These are phyloP conservation scores for Heritiera fomes DNA, from an alignment of 345 rosid genomes.

Conservation along the genomic window DNA sequence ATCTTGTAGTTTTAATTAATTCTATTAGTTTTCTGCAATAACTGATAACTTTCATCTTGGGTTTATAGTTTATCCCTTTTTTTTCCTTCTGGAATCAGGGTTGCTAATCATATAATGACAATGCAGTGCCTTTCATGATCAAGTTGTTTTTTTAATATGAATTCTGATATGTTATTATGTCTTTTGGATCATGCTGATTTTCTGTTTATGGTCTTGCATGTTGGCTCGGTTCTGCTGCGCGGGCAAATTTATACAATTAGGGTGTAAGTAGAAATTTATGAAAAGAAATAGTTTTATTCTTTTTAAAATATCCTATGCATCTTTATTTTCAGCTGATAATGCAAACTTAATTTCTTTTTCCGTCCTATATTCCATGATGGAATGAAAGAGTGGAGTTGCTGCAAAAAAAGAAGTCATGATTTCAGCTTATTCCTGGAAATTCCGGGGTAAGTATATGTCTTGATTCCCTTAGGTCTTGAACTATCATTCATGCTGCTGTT, in stretches of 20 bases:
- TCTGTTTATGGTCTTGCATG: constrained; percentile 21
- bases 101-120: neutral
- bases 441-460: constrained; percentile 64
- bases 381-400: constrained; percentile 98
- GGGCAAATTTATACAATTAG: constrained; percentile 37
- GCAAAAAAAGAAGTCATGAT: constrained; percentile 94
- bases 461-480: neutral
- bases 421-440: constrained; percentile 78
- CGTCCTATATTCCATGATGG: constrained; percentile 95
- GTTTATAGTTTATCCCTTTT: no score
- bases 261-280: constrained; percentile 59
- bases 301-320: neutral
- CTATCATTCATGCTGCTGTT: neutral
- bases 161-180: neutral
- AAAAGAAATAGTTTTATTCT: no score
- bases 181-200: constrained; percentile 26
- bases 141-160: neutral
- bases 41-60: no score
- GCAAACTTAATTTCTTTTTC: constrained; percentile 23
- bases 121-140: neutral
- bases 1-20: neutral
- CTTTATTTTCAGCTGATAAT: constrained; percentile 19
- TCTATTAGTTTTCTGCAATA: neutral
- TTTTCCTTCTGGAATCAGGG: neutral
- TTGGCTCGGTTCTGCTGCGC: constrained; percentile 30